Conservation (phyloP, 371 early-diverging fungal species). For the Mortierella sp. region DNA sequence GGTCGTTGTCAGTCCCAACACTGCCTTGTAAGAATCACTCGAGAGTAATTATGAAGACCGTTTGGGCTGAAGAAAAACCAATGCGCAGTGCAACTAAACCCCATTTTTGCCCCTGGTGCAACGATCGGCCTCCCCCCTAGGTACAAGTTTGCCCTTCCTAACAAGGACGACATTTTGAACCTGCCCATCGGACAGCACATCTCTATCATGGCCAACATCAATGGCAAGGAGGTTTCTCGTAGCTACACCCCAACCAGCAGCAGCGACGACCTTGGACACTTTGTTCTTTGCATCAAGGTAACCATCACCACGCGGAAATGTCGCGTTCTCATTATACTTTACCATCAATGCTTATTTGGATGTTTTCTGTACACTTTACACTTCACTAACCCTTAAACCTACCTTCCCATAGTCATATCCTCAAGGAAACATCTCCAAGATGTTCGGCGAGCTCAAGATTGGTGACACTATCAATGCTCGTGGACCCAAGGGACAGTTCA, state of each 20-base stretch:
- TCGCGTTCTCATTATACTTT: background rate
- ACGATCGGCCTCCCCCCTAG: no score
- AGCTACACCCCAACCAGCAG: conserved; percentile 94
- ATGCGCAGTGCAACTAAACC: conserved; percentile 1
- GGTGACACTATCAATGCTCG: conserved; percentile 86
- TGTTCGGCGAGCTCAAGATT: conserved; percentile 76
- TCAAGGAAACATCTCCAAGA: conserved; percentile 85
- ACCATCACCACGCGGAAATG: background rate
- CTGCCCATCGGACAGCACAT: conserved; percentile 96
- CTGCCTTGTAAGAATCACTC: conserved; percentile 74
- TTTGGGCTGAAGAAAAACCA: background rate
- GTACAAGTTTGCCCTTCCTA: conserved; percentile 89
- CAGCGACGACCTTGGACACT: conserved; percentile 86
- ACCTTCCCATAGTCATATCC: conserved; percentile 75
- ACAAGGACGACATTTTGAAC: conserved; percentile 75
- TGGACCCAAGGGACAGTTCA: conserved; percentile 94
- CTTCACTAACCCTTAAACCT: background rate
- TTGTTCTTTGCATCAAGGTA: conserved; percentile 95
- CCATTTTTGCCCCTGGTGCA: background rate
- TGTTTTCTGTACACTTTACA: no score
- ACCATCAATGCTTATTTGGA: no score
- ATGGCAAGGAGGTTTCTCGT: conserved; percentile 87
- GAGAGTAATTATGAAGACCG: background rate
- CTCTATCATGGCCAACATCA: conserved; percentile 85
- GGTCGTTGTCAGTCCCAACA: conserved; percentile 81